Conservation (phyloP, 305 asterid species). For the Solanum aculeatissimum region DNA sequence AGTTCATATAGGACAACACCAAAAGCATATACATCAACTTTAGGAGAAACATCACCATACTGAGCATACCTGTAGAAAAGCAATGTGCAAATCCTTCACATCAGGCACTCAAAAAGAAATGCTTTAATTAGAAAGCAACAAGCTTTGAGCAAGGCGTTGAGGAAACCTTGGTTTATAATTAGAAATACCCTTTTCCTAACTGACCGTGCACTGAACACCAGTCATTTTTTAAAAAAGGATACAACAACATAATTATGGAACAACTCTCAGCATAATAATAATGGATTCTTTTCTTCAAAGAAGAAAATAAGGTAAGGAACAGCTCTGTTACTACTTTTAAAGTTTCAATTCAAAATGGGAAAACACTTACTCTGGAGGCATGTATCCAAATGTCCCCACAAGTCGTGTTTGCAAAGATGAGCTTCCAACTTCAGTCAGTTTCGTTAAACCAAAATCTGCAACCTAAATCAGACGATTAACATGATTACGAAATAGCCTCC, state of each 20-base stretch:
- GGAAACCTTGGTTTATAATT: background rate
- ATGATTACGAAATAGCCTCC: background rate
- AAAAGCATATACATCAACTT: slow-evolving; percentile 91
- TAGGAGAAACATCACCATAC: slow-evolving; percentile 83
- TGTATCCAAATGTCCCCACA: slow-evolving; percentile 95
- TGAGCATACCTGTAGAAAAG: slow-evolving; percentile 63
- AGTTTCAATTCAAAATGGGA: background rate
- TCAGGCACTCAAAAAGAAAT: background rate
- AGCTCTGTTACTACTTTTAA: background rate
- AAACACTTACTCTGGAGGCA: slow-evolving; percentile 91
- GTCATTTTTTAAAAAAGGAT: background rate
- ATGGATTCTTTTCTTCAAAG: background rate
- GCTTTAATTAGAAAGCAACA: background rate
- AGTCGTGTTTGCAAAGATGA: slow-evolving; percentile 71
- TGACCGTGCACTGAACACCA: background rate
- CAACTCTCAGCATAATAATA: background rate
- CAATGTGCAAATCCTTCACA: background rate
- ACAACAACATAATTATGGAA: background rate
- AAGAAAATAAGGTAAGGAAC: background rate
- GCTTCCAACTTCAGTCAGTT: slow-evolving; percentile 84
- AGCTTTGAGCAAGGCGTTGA: background rate
- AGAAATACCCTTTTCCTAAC: background rate
- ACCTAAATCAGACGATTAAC: slow-evolving; percentile 37
- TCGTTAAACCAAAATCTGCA: slow-evolving; percentile 90
- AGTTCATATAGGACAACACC: slow-evolving; percentile 91